Base-by-base conservation (phyloP, 2,329 filamentous ascomycete species). In the Kalaharituber pfeilii region DNA sequence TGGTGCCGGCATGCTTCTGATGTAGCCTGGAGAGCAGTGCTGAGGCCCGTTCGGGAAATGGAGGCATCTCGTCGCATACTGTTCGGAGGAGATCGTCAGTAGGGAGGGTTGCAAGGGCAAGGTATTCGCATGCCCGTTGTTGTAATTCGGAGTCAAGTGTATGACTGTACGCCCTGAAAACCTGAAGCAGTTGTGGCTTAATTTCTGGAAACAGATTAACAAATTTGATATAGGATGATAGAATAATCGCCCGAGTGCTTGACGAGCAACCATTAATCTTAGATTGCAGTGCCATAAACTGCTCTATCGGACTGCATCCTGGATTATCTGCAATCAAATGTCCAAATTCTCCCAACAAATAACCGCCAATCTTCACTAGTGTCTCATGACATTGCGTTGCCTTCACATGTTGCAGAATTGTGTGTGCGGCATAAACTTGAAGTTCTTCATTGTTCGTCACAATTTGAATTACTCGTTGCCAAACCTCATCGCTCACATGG, bases 401-500 rank as follows among this genome's bases (percentile, higher is more conserved):
- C 68, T 94, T 94, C 68, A 95, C 76, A 65, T 96, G 94, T 62
- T 89, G 83, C 39, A 98, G 72, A 22, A 91, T 87, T 63, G 93
- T 93, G 66, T 94, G 86, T 3, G 91, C 87, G 1, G 91, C 91
- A 66, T 98, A 98, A 0, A 94, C 82, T 69, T 98, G 91, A 9
- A 98, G 75, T 68, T 96, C 89, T 68, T 98, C 91, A 68, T 98
- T 98, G 73, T 98, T 98, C 53, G 91, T 96, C 56, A 96, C 88
- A 63, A 98, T 96, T 68, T 98, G 91, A 59, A 94, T 95, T 54
- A 98, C 89, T 63, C 91, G 81, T 68, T 98, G 91, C 91, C 91
- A 98, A 18, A 98, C 91, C 70, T 98, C 91, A 60, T 98, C 93
- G 68, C 89, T 96, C 62, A 98, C 89, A 67, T 98, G 91, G 65